phyloP scores from a whole-genome alignment of 192 early-diverging fungal species.

The Coemansia sp. region DNA sequence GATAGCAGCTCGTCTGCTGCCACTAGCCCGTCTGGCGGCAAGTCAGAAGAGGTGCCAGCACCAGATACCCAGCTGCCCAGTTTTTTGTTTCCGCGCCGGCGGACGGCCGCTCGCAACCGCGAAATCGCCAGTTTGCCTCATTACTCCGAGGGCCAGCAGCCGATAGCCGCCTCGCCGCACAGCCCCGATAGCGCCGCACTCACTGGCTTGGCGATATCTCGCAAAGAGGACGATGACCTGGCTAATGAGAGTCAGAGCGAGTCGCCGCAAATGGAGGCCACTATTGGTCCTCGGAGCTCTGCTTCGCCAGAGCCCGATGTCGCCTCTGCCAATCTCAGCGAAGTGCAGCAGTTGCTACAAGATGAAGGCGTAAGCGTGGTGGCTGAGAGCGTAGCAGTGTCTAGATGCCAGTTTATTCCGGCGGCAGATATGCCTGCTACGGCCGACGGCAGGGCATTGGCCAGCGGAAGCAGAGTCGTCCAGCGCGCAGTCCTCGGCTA shows the following conservation, averaged over 20 bases:
- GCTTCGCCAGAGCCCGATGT: neutral
- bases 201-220: neutral
- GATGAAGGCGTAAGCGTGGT: slow-evolving; percentile 9
- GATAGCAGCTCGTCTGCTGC: neutral
- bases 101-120: slow-evolving; percentile 14
- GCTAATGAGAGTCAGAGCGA: neutral
- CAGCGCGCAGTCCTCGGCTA: slow-evolving; percentile 1
- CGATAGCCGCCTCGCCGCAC: neutral
- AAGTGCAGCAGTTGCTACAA: slow-evolving; percentile 18
- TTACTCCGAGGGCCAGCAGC: slow-evolving; percentile 9
- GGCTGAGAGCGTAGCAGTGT: slow-evolving; percentile 1
- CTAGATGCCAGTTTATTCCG: slow-evolving; percentile 10
- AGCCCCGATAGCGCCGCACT: neutral
- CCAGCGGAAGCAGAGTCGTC: slow-evolving; percentile 16
- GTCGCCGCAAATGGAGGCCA: neutral
- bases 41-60: neutral
- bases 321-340: neutral
- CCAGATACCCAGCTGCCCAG: slow-evolving; percentile 39
- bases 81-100: slow-evolving; percentile 50
- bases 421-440: slow-evolving; percentile 6
- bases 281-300: neutral
- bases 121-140: slow-evolving; percentile 41
- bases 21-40: neutral
- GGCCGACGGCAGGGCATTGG: neutral
- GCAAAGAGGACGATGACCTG: neutral